Conservation (phyloP, 1,139 yeast species). For the Yamadazyma diospyri region DNA sequence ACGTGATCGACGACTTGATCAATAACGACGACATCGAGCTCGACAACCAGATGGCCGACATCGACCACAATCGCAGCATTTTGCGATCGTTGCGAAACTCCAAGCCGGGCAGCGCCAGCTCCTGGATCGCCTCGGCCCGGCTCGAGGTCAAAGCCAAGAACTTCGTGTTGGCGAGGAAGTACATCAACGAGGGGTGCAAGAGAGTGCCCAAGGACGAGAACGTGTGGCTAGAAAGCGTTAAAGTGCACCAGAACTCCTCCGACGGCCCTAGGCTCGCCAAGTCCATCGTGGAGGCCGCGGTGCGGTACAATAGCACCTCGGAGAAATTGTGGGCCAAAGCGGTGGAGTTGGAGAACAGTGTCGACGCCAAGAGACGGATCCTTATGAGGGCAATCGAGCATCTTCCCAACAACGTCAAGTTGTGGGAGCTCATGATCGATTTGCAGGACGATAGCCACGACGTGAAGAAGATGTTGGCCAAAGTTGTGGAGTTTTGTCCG, state of each 20-base stretch:
- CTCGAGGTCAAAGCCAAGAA: conserved; percentile 68
- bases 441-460: conserved; percentile 48
- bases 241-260: conserved; percentile 53
- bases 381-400: conserved; percentile 59
- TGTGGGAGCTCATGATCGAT: conserved; percentile 56
- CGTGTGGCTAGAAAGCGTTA: conserved; percentile 78
- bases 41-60: conserved; percentile 38
- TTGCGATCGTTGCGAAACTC: conserved; percentile 65
- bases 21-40: conserved; percentile 30
- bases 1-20: conserved; percentile 24
- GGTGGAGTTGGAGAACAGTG: conserved; percentile 50
- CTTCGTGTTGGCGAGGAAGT: conserved; percentile 50
- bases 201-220: conserved; percentile 65
- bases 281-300: conserved; percentile 62
- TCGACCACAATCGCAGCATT: conserved; percentile 42
- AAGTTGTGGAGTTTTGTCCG: conserved; percentile 73
- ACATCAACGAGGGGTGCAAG: conserved; percentile 72
- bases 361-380: conserved; percentile 55
- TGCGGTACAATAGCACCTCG: conserved; percentile 53
- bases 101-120: conserved; percentile 70
- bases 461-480: conserved; percentile 52
- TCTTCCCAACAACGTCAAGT: conserved; percentile 39
- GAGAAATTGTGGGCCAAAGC: conserved; percentile 73
- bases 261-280: conserved; percentile 42
- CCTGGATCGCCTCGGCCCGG: conserved; percentile 88